Percentiles rank a stretch among this genome's conserved stretches.
Conservation (phyloP, 441 rosid species). For the Adansonia grandidieri region DNA sequence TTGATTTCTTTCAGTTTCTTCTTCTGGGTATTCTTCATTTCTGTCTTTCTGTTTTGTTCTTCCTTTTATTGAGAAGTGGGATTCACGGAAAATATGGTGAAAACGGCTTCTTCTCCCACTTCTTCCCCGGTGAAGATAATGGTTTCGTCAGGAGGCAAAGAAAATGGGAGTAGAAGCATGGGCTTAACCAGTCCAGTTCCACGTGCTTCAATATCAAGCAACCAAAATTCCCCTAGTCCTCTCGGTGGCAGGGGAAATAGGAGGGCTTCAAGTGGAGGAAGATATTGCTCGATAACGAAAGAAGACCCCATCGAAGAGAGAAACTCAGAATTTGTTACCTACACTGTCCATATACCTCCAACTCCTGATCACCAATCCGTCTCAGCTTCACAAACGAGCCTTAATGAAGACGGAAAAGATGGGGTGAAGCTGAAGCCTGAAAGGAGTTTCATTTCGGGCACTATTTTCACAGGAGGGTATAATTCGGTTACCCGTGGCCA, state of each 20-base stretch:
- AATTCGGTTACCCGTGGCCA: conserved; percentile 79
- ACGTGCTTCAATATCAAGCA: conserved; percentile 57
- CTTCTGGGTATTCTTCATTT: background rate
- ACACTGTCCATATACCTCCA: conserved; percentile 81
- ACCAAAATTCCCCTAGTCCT: conserved; percentile 53
- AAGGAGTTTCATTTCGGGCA: conserved; percentile 56
- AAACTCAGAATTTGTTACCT: conserved; percentile 53
- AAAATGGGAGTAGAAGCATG: conserved; percentile 62
- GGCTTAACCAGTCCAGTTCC: conserved; percentile 73
- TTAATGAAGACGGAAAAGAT: conserved; percentile 33
- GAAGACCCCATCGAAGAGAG: conserved; percentile 49
- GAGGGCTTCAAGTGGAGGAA: conserved; percentile 56
- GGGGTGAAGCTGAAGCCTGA: conserved; percentile 43
- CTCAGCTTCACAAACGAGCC: conserved; percentile 55
- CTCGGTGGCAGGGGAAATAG: conserved; percentile 45
- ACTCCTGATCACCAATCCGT: conserved; percentile 78
- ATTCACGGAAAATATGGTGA: conserved; percentile 47
- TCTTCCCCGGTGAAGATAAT: conserved; percentile 70
- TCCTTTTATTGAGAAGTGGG: conserved; percentile 14
- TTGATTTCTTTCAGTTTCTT: background rate
- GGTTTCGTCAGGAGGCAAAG: conserved; percentile 67
- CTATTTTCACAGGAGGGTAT: conserved; percentile 75
- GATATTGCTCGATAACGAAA: conserved; percentile 59
- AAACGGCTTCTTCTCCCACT: conserved; percentile 50
- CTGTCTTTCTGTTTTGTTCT: background rate